Conservation (phyloP, 1,284 basidiomycete genomes). For the Ustilago sp. region DNA sequence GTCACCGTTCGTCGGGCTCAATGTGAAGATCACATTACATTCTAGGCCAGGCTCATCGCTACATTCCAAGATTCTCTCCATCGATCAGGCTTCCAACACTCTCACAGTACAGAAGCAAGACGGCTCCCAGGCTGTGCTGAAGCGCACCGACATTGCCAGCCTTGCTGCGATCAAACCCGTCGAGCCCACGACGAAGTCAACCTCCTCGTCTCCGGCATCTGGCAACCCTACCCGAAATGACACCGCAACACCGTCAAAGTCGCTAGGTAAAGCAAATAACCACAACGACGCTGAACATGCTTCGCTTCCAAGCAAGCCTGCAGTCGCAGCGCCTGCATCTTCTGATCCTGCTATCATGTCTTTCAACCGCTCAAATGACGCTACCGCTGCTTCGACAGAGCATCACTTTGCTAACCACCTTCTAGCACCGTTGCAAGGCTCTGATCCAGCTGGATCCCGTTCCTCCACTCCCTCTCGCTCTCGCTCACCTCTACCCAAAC, state of each 20-base stretch:
- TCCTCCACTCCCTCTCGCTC: slow-evolving; percentile 47
- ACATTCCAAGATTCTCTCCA: slow-evolving; percentile 44
- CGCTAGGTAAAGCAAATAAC: slow-evolving; percentile 19
- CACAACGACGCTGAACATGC: slow-evolving; percentile 8
- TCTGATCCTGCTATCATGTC: slow-evolving; percentile 38
- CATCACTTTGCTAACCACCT: slow-evolving; percentile 15
- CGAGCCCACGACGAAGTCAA: background rate
- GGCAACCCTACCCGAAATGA: slow-evolving; percentile 6
- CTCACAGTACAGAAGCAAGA: slow-evolving; percentile 50
- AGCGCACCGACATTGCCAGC: slow-evolving; percentile 43
- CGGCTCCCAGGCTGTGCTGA: slow-evolving; percentile 29
- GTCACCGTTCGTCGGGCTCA: slow-evolving; percentile 46
- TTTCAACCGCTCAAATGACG: slow-evolving; percentile 13
- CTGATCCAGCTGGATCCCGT: slow-evolving; percentile 26
- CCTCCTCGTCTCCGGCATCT: slow-evolving; percentile 4
- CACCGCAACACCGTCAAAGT: slow-evolving; percentile 13
- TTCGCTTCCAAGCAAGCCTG: slow-evolving; percentile 8
- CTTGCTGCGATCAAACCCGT: slow-evolving; percentile 31
- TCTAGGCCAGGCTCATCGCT: slow-evolving; percentile 26
- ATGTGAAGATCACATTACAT: slow-evolving; percentile 46
- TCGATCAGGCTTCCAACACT: slow-evolving; percentile 44
- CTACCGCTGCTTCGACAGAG: background rate
- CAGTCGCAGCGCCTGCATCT: slow-evolving; percentile 6
- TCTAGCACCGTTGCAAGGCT: slow-evolving; percentile 15
- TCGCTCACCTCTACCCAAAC: slow-evolving; percentile 40